These are phyloP conservation scores for Penicillium daleae DNA, from an alignment of 495 filamentous ascomycete genomes.

Conservation along the genomic window DNA sequence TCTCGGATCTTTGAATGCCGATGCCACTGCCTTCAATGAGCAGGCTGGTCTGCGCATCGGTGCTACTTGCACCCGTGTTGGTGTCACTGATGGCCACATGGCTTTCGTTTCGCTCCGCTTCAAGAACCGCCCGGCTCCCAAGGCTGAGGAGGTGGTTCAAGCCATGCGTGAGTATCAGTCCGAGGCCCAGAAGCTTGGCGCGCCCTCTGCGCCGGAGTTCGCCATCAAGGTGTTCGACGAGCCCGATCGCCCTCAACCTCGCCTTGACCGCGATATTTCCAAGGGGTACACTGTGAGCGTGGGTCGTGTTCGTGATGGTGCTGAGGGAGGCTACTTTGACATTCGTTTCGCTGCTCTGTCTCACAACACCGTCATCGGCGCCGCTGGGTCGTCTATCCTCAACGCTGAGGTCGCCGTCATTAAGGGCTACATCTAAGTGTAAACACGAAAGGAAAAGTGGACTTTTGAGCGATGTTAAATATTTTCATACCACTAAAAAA, in stretches of 20 bases:
- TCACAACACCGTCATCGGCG: slow-evolving; percentile 93
- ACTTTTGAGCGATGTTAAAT: slow-evolving; percentile 33
- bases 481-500: slow-evolving; percentile 9
- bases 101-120: slow-evolving; percentile 82
- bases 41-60: slow-evolving; percentile 68
- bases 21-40: slow-evolving; percentile 66
- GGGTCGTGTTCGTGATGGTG: slow-evolving; percentile 71
- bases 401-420: slow-evolving; percentile 93
- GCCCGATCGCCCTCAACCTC: slow-evolving; percentile 80
- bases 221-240: slow-evolving; percentile 81
- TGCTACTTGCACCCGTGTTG: slow-evolving; percentile 80
- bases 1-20: slow-evolving; percentile 66
- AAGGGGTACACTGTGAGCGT: slow-evolving; percentile 82
- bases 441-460: slow-evolving; percentile 26
- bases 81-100: slow-evolving; percentile 83
- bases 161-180: slow-evolving; percentile 74
- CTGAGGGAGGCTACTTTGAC: slow-evolving; percentile 77
- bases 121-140: slow-evolving; percentile 55
- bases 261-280: slow-evolving; percentile 75
- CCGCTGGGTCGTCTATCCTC: slow-evolving; percentile 90
- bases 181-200: slow-evolving; percentile 73
- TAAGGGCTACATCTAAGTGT: slow-evolving; percentile 74
- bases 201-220: slow-evolving; percentile 73
- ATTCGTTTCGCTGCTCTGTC: slow-evolving; percentile 81
- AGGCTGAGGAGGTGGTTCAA: slow-evolving; percentile 66